Evolutionary conservation across 2,329 filamentous ascomycete genomes (phyloP).

Genomic region (Aspergillus sclerotialis): DNA sequence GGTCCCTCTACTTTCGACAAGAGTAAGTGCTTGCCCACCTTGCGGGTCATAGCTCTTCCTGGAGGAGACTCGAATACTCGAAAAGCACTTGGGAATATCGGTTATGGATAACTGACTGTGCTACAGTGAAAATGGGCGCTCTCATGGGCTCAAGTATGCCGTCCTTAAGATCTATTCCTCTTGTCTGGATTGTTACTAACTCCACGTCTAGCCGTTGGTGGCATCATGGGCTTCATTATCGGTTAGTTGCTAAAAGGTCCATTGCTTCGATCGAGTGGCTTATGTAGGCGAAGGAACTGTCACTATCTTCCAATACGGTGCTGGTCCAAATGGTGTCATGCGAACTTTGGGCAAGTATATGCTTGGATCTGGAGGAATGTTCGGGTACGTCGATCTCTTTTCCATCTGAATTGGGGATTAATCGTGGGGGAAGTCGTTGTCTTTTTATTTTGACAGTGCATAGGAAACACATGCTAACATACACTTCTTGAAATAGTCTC

Average conservation of each 20-base stretch:
- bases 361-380: conserved; percentile 88
- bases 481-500: conserved; percentile 50
- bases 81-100: background rate
- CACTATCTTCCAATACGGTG: conserved; percentile 91
- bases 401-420: conserved; percentile 1
- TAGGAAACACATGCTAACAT: no score
- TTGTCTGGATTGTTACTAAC: conserved; percentile 9
- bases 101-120: conserved; percentile 21
- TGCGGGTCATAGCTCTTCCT: no score
- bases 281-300: conserved; percentile 59
- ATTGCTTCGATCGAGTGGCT: background rate
- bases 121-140: conserved; percentile 88
- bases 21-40: no score
- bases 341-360: conserved; percentile 94
- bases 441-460: no score
- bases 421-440: no score
- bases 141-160: conserved; percentile 96
- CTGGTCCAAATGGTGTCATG: conserved; percentile 88
- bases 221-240: conserved; percentile 97
- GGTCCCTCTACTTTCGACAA: conserved; percentile 67
- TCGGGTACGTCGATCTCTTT: conserved; percentile 62
- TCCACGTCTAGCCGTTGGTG: conserved; percentile 66
- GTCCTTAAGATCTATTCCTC: conserved; percentile 5
- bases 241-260: conserved; percentile 49
- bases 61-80: no score